A percentile compares a stretch with the other conserved stretches of the same genome.
phyloP scores from a whole-genome alignment of 148 eudicot genomes.

The Nepenthes gracilis region DNA sequence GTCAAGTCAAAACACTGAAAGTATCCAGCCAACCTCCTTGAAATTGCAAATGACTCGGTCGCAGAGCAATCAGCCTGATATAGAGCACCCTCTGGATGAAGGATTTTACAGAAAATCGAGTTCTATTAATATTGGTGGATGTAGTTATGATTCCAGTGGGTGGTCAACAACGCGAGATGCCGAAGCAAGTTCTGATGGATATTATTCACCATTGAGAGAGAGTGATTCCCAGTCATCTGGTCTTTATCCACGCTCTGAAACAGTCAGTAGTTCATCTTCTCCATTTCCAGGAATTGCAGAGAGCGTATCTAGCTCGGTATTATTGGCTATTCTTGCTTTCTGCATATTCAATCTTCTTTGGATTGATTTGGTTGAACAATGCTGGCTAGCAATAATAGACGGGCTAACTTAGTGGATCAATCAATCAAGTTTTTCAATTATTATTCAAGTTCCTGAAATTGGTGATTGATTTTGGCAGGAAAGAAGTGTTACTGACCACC shows the following conservation, averaged over 20 bases:
- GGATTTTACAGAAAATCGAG: not conserved
- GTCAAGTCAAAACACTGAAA: not conserved
- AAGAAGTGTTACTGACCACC: conserved; percentile 26
- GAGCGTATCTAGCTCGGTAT: conserved; percentile 18
- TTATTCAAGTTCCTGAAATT: not conserved
- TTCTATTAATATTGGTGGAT: not conserved
- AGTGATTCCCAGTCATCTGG: conserved; percentile 8
- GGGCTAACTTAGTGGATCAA: conserved; percentile 1
- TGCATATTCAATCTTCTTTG: not conserved
- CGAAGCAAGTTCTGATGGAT: conserved; percentile 19
- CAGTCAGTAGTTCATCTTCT: conserved; percentile 15
- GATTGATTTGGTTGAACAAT: not conserved
- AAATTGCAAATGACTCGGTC: not conserved
- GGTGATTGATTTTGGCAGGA: conserved; percentile 26
- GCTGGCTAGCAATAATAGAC: not conserved
- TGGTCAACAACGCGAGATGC: conserved; percentile 8
- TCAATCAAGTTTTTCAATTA: not conserved
- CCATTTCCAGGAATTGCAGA: conserved; percentile 13
- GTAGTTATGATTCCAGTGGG: conserved; percentile 1
- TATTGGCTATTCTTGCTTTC: conserved; percentile 4
- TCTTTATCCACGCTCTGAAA: conserved; percentile 13
- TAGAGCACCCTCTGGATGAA: not conserved
- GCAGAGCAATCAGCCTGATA: not conserved
- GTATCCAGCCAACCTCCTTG: not conserved
- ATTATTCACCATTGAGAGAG: conserved; percentile 8